Percentiles rank a stretch among this genome's conserved stretches.
phyloP scores from a whole-genome alignment of 345 rosid species.

The Mallotus nudiflorus region DNA sequence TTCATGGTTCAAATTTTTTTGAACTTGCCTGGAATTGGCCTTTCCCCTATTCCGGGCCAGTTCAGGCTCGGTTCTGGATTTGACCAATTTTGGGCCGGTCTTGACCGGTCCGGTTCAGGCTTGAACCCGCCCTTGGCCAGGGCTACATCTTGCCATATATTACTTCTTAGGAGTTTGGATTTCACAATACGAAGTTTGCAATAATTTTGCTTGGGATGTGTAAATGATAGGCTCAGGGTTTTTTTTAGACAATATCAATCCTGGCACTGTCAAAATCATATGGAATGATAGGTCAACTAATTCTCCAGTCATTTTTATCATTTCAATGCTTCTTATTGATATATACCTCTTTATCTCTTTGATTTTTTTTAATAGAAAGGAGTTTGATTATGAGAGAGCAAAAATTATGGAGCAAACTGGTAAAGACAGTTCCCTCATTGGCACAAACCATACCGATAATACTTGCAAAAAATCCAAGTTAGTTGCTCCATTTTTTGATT shows the following conservation, averaged over 20 bases:
- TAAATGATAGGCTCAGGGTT: neutral
- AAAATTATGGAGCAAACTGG: neutral
- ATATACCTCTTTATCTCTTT: neutral
- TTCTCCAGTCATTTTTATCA: neutral
- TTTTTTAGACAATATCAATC: neutral
- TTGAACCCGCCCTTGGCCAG: too few relatives aligned
- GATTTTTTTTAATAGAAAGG: conserved; percentile 14
- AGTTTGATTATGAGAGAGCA: conserved; percentile 12
- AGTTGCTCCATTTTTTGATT: neutral
- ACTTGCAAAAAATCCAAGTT: conserved; percentile 5
- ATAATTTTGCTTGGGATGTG: neutral
- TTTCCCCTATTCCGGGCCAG: too few relatives aligned
- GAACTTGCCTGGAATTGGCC: too few relatives aligned
- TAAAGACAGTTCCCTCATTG: neutral
- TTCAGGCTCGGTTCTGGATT: too few relatives aligned
- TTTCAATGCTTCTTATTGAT: neutral
- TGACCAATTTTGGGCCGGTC: too few relatives aligned
- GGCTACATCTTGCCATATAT: too few relatives aligned
- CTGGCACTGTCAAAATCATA: neutral
- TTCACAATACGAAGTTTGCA: neutral
- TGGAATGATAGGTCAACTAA: neutral
- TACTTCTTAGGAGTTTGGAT: neutral
- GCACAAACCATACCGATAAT: neutral
- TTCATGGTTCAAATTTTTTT: too few relatives aligned
- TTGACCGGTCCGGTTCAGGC: too few relatives aligned